Evolutionary conservation across 2,329 filamentous ascomycete species (phyloP), one percentile per base, ranked within the genome.

Genomic region (Penicillium sp.): DNA sequence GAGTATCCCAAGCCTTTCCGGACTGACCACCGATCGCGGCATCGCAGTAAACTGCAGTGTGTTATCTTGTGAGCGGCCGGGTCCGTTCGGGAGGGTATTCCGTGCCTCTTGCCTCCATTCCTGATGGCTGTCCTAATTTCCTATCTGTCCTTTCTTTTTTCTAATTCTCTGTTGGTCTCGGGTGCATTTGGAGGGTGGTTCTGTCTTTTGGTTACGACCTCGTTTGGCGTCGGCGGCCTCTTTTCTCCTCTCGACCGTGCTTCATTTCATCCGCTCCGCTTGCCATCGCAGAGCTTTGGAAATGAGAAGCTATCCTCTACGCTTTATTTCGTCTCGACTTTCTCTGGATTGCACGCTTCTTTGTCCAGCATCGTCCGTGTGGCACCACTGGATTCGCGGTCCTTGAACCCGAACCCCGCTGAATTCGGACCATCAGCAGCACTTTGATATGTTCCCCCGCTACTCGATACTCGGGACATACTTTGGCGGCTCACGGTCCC

Each of bases 1-100:
- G 69, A 72, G 52, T 72, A 72, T 45, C 66, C 69, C 42, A 67
- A 66, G 53, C 61, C 63, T 12, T 70, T 71, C 56, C 69, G 71
- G 33, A 60, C 67, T 23, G 69, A 73, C 43, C 40, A 41, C 60
- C 68, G 69, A 37, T 52, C 64, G 23, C 65, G 67, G 52, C 68
- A 72, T 59, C 67, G 69, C 48, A 60, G 63, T 47, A 59, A 65
- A 3, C 44, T 72, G 35, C 66, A 66, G 49, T 73, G 71, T 52
- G 61, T 56, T 42, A 62, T 73, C 53, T 58, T 73, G 52, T 73
- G 59, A 72, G 52, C 40, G 52, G 53, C 42, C 52, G 50, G 54
- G 37, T 50, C 53, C 53, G 48, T 57, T 51, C 53, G 44, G 44
- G 45, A 52, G 24, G 33, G n/a, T 35, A 40, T 12, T 25, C 8